phyloP scores from a whole-genome alignment of 2,329 filamentous ascomycete genomes.

The Fusarium coicis region DNA sequence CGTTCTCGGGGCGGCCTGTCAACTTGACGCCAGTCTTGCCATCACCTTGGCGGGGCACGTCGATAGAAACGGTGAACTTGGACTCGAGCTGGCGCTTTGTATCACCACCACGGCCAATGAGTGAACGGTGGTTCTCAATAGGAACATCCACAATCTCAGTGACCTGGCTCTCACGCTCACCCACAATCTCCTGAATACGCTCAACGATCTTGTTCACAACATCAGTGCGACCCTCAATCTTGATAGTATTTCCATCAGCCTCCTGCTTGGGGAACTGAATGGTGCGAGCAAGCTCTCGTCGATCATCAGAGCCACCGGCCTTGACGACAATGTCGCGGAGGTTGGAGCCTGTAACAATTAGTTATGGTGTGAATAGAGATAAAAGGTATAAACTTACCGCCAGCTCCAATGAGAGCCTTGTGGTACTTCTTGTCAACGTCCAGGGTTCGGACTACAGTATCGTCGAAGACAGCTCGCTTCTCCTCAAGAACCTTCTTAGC shows the following conservation, averaged over 20 bases:
- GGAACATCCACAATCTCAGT: constrained; percentile 84
- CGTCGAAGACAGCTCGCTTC: constrained; percentile 87
- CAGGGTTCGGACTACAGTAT: constrained; percentile 85
- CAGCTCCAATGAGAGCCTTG: constrained; percentile 85
- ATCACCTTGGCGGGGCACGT: constrained; percentile 90
- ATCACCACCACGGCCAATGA: constrained; percentile 94
- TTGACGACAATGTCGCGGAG: constrained; percentile 87
- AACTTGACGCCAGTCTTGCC: constrained; percentile 88
- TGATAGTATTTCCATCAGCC: constrained; percentile 83
- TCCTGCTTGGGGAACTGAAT: constrained; percentile 96
- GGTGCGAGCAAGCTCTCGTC: constrained; percentile 83
- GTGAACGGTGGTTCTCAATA: constrained; percentile 85
- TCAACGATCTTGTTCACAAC: constrained; percentile 90
- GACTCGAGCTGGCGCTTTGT: constrained; percentile 85
- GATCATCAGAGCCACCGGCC: constrained; percentile 90
- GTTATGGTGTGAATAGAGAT: not conserved
- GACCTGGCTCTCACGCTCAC: constrained; percentile 85
- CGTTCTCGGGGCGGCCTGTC: constrained; percentile 79
- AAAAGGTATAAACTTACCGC: constrained; percentile 70
- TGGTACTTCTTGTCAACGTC: constrained; percentile 97
- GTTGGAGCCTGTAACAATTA: constrained; percentile 74
- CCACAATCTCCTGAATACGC: constrained; percentile 82
- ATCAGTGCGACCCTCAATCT: constrained; percentile 83
- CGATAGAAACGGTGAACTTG: constrained; percentile 86
- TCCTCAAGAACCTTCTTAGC: constrained; percentile 92